Base-by-base conservation (phyloP, 2,329 filamentous ascomycete genomes). In the Plenodomus biglobosus region DNA sequence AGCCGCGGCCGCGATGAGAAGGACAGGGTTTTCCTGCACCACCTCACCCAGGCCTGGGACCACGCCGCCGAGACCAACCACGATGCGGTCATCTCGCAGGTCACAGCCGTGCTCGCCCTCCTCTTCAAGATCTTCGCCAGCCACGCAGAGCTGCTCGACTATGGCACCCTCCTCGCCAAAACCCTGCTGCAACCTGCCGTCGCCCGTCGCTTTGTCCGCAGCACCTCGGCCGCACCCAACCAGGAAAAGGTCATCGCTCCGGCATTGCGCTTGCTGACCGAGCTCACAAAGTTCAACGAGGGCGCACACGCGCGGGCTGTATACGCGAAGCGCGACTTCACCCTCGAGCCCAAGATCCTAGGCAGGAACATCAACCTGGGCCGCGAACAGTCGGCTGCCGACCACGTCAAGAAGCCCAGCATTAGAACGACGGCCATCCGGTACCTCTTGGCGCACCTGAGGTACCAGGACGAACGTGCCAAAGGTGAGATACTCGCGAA, bases 211-310 rank as follows among this genome's bases (percentile, higher is more conserved):
- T 75, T 97, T 19, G 85, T 89, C 24, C 85, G 86, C 50, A 90
- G 90, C 50, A 75, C 97, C 16, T 86, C 88, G 3, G 84, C 89
- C 0, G 86, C 88, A 19, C 92, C 90, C 70, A 81, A 84, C 40
- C 96, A 95, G 66, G 90, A 91, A 34, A 90, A 89, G 70, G 77
- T 97, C 49, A 92, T 96, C 52, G 94, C 90, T 2, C 92, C 94
- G 1, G 92, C 88, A 19, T 75, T 99, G 49, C 85, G 92, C 47
- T 76, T 99, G 42, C 80, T 99, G 50, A 88, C 86, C 42, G 92
- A 99, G 73, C 80, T 92, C n/a, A 83, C 90, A 15, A 85, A 80
- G 45, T 87, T 96, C 55, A 92, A 97, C 71, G 91, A 91, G 15
- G 95, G 94, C 13, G 82, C 84, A 36, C 80, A 91, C 46, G 90